phyloP scores from a whole-genome alignment of 2,329 filamentous ascomycete species.

The Tolypocladium tropicale region DNA sequence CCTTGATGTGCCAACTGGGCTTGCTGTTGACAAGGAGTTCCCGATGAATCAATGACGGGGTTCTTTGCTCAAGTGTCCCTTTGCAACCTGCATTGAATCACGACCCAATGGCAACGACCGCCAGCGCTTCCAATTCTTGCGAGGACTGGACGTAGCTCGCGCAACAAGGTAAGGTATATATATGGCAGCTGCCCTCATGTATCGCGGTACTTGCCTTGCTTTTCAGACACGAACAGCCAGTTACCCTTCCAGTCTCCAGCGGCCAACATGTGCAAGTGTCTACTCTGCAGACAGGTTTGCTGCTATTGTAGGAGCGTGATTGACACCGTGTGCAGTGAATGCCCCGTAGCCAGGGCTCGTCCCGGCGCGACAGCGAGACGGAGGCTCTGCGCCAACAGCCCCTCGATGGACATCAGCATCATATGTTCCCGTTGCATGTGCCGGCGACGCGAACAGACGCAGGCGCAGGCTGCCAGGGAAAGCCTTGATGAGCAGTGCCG shows the following conservation, averaged over 20 bases:
- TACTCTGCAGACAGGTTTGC: not conserved
- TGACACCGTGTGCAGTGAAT: not conserved
- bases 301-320: not conserved
- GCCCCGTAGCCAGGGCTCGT: not conserved
- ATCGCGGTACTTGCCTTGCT: not conserved
- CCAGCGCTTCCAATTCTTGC: not conserved
- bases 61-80: too few species aligned
- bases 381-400: not conserved
- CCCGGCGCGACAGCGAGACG: not conserved
- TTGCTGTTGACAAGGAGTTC: too few species aligned
- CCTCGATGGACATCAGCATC: not conserved
- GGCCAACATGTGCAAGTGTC: not conserved
- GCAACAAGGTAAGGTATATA: not conserved
- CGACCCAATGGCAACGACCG: not conserved
- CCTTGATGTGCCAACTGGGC: too few species aligned
- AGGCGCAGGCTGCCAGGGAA: not conserved
- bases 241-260: not conserved
- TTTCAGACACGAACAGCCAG: not conserved
- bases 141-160: not conserved
- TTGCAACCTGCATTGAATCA: not conserved
- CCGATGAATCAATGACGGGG: too few species aligned
- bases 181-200: not conserved
- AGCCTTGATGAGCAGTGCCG: not conserved
- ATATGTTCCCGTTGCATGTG: not conserved
- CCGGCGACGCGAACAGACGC: not conserved